These are phyloP conservation scores for Jatropha curcas DNA, from an alignment of 345 rosid species.

Conservation along the genomic window DNA sequence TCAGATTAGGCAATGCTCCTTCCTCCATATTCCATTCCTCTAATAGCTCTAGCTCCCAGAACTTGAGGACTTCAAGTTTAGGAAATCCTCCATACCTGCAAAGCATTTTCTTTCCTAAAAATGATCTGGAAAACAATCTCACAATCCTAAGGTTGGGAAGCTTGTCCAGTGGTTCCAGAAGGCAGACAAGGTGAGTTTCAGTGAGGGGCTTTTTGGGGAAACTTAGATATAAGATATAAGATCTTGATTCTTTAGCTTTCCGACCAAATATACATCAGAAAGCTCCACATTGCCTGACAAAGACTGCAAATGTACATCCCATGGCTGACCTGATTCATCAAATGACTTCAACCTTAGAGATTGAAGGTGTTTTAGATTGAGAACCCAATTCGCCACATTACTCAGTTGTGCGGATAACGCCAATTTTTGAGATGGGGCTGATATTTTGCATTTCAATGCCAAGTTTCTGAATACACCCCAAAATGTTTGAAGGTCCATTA, in stretches of 20 bases:
- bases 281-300: neutral
- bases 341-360: neutral
- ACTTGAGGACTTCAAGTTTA: neutral
- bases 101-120: no score
- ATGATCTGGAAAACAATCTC: no score
- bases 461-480: no score
- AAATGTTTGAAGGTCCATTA: slow-evolving; percentile 10
- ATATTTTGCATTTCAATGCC: neutral
- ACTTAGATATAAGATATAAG: neutral
- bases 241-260: neutral
- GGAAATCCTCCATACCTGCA: no score
- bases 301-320: neutral
- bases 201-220: slow-evolving; percentile 9
- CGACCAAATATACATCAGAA: neutral
- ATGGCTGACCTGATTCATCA: neutral
- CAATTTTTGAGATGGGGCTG: neutral
- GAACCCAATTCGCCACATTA: neutral
- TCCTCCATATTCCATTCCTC: neutral
- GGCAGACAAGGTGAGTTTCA: no score
- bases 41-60: neutral
- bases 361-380: neutral
- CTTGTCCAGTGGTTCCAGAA: no score
- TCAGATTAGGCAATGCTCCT: neutral
- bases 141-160: no score
- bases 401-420: neutral